Evolutionary conservation across 768 basidiomycete genomes (phyloP).

Genomic region (Ramaria sp.): DNA sequence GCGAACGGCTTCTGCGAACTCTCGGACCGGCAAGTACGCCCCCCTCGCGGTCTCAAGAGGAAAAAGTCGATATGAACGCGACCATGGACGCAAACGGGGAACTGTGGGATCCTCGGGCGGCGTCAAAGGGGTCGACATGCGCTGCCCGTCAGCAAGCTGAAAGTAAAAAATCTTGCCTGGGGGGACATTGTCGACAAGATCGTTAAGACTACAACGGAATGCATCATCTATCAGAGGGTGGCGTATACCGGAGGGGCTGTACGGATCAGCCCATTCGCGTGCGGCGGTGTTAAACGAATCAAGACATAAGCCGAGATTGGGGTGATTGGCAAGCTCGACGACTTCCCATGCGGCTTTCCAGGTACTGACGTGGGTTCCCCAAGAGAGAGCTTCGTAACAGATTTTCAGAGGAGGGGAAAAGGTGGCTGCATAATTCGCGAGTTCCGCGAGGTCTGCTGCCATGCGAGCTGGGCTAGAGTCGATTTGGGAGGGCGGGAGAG

Average conservation of each 20-base stretch:
- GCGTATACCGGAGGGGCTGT: slow-evolving; percentile 16
- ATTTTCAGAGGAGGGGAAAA: slow-evolving; percentile 18
- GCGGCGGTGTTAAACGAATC: slow-evolving; percentile 30
- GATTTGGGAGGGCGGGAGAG: slow-evolving; percentile 15
- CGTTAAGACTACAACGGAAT: slow-evolving; percentile 18
- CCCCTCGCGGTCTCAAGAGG: slow-evolving; percentile 21
- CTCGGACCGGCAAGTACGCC: slow-evolving; percentile 27
- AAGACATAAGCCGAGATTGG: slow-evolving; percentile 29
- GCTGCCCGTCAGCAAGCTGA: slow-evolving; percentile 28
- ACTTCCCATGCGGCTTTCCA: slow-evolving; percentile 31
- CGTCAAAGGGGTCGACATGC: slow-evolving; percentile 11
- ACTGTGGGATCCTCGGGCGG: slow-evolving; percentile 15
- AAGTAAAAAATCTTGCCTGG: slow-evolving; percentile 29
- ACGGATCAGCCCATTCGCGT: slow-evolving; percentile 30
- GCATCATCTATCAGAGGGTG: slow-evolving; percentile 10
- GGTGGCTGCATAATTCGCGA: slow-evolving; percentile 23
- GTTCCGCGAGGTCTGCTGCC: slow-evolving; percentile 20
- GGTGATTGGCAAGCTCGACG: slow-evolving; percentile 21
- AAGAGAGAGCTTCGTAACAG: slow-evolving; percentile 25
- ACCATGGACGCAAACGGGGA: slow-evolving; percentile 27
- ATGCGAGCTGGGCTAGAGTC: slow-evolving; percentile 13
- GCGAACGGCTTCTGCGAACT: slow-evolving; percentile 22
- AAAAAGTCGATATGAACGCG: slow-evolving; percentile 28
- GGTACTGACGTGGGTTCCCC: slow-evolving; percentile 24
- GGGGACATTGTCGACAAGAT: slow-evolving; percentile 21